Base-by-base conservation (phyloP, 1,284 basidiomycete genomes). In the Phylloporus sp. region DNA sequence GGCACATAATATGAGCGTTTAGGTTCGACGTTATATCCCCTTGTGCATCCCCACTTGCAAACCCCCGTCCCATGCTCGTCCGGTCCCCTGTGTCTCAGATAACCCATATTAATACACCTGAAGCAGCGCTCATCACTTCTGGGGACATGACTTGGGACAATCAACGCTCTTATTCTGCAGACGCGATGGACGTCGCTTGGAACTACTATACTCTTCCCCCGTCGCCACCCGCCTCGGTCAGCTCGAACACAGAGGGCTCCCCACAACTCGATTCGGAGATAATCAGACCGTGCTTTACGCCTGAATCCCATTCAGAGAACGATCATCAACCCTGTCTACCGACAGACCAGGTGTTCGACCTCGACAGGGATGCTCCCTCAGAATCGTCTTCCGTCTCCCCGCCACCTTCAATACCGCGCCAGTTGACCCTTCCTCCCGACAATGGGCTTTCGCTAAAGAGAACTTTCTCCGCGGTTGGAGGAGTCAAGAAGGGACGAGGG, bases 271-370 rank as follows among this genome's bases (percentile, higher is more conserved):
- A 81, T 28, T 64, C 79, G n/a, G 79, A 78, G 60, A 78, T 83
- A 68, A 84, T 88, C 77, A 82, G 80, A 72, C 81, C 81, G 65
- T 80, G 80, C 68, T 76, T 77, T 73, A 68, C 78, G 7, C 76
- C 85, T n/a, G 85, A 85, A 67, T 71, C 77, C 18, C 70, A 72
- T 32, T 77, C 79, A 20, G 78, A 83, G 18, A 70, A 73, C 53
- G 81, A 84, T 61, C 82, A 81, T 64, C 82, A 83, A 62, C 76
- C 85, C 49, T 91, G 89, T 72, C 74, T 91, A 26, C 83, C 89
- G 42, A 91, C 89, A 17, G 84, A 86, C 73, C 86, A 91, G 77
- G 80, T 91, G 65, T 91, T 91, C 75, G 88, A 90, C 76, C 81
- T 88, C 64, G 79, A 83, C 52, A 64, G 68, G 13, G 72, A 74